Evolutionary conservation across 2,329 filamentous ascomycete genomes (phyloP).

Genomic region (Periconia digitata): DNA sequence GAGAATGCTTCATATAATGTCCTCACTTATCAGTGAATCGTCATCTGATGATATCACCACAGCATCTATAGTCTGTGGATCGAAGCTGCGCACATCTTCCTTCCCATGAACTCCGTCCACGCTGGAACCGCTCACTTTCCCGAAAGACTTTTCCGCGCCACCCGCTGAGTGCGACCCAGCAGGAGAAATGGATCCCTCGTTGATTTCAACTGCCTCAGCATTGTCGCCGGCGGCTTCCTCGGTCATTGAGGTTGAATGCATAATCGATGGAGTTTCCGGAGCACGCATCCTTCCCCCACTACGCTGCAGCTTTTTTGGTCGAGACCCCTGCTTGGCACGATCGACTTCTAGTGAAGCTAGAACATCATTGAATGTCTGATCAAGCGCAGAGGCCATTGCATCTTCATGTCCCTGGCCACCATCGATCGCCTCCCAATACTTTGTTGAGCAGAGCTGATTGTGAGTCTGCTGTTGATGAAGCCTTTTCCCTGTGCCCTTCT

Average conservation of each 20-base stretch:
- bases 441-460: conserved; percentile 24
- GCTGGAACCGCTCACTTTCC: background rate
- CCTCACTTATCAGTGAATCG: background rate
- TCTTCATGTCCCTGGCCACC: conserved; percentile 9
- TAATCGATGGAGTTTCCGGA: background rate
- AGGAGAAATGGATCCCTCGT: background rate
- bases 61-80: background rate
- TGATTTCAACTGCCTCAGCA: too few species aligned
- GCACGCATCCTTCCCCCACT: too few species aligned
- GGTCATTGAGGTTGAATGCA: background rate
- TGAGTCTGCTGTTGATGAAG: conserved; percentile 8
- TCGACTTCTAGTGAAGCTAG: too few species aligned
- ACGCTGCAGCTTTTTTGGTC: background rate
- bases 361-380: conserved; percentile 4
- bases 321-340: too few species aligned
- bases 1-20: background rate
- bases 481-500: background rate
- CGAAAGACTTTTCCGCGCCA: background rate
- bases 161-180: background rate
- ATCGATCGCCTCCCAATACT: conserved; percentile 20
- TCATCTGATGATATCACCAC: background rate
- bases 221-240: too few species aligned
- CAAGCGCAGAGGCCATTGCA: conserved; percentile 19
- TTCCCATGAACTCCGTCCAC: background rate
- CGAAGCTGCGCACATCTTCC: background rate